phyloP scores from a whole-genome alignment of 306 rosid species.

The Begonia peltatifolia region DNA sequence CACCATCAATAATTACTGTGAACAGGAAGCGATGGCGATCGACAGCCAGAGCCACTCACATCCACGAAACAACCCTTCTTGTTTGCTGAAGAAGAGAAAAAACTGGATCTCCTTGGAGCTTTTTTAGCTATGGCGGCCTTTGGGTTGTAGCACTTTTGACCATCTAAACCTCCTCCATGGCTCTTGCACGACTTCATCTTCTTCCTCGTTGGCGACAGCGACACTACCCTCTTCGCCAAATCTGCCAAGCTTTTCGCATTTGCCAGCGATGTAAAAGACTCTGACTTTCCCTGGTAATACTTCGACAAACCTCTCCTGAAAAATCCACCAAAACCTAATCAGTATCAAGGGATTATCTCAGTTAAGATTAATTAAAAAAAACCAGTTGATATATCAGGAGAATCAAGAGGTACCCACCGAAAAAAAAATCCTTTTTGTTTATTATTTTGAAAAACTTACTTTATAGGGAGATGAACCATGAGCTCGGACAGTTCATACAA shows the following conservation, averaged over 20 bases:
- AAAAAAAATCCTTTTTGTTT: too few species aligned
- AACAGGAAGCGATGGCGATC: too few species aligned
- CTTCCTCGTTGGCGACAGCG: conserved; percentile 20
- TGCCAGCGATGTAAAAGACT: conserved; percentile 61
- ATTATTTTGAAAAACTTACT: conserved; percentile 26
- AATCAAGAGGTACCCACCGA: too few species aligned
- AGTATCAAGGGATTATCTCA: background rate
- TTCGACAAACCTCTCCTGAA: conserved; percentile 87
- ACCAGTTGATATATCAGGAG: too few species aligned
- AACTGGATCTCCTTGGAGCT: conserved; percentile 22
- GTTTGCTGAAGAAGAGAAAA: too few species aligned
- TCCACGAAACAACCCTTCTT: too few species aligned
- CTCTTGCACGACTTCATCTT: conserved; percentile 65
- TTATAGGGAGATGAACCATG: conserved; percentile 67
- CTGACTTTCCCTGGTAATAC: conserved; percentile 63
- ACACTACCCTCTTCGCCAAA: conserved; percentile 44
- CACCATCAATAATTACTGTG: too few species aligned
- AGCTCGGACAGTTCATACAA: conserved; percentile 58
- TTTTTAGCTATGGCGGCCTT: conserved; percentile 64
- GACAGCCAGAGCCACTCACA: too few species aligned
- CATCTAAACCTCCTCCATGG: conserved; percentile 51
- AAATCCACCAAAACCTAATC: background rate
- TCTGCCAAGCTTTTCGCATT: conserved; percentile 56
- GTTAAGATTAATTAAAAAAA: too few species aligned
- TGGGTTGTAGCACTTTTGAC: conserved; percentile 28